Percentiles rank a stretch among this genome's conserved stretches.
phyloP scores from a whole-genome alignment of 176 grass and related monocot genomes.

The Puccinellia tenuiflora region DNA sequence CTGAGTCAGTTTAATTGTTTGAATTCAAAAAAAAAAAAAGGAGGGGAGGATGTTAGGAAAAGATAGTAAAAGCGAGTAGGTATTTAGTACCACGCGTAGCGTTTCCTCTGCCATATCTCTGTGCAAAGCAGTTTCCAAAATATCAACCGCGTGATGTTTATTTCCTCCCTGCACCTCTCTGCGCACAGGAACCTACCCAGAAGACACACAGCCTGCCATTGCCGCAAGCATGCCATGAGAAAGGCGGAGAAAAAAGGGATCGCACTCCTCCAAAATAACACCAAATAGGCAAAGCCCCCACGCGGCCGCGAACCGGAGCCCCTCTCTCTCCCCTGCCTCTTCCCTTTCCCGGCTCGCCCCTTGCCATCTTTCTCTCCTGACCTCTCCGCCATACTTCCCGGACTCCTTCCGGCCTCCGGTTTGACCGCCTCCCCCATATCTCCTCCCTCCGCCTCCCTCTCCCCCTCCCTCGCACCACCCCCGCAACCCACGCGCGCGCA shows the following conservation, averaged over 20 bases:
- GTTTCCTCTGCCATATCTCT: neutral
- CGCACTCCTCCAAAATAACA: neutral
- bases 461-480: neutral
- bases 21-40: too few species aligned
- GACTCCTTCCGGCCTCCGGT: slow-evolving; percentile 3
- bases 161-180: neutral
- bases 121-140: neutral
- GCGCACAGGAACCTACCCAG: neutral
- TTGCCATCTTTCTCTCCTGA: neutral
- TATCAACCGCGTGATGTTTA: neutral
- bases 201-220: neutral
- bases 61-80: neutral
- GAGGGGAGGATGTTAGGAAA: too few species aligned
- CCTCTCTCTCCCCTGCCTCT: neutral
- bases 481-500: neutral
- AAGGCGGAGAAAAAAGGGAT: neutral
- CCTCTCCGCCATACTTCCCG: slow-evolving; percentile 15
- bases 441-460: neutral
- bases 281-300: neutral
- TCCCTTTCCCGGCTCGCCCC: neutral
- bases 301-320: neutral
- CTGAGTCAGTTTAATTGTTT: too few species aligned
- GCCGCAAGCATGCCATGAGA: neutral
- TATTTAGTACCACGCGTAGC: neutral
- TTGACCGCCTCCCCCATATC: slow-evolving; percentile 17